Evolutionary conservation across 805 yeast genomes (phyloP), one percentile per base, ranked within the genome.

Genomic region (Candida dajiaensis): DNA sequence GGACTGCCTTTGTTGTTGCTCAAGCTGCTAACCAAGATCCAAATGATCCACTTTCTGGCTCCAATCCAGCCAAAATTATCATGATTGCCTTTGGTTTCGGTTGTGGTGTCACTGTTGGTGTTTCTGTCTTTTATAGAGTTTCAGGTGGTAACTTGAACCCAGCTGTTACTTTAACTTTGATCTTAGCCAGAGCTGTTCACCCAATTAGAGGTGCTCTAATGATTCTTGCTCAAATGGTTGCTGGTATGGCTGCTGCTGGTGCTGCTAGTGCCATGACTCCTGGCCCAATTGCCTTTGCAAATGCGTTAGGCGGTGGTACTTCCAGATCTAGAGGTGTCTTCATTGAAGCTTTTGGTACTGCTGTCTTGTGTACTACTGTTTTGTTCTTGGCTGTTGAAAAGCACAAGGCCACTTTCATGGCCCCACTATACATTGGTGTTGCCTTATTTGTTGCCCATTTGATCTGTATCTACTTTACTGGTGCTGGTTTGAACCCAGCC

Each of bases 111-210:
- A 77, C 84, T 80, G 81, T 84, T 54, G 79, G 77, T 56, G 86
- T 85, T 42, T 78, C 80, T 58, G 67, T 80, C 57, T 79, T 84
- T 58, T 82, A 74, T 70, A 77, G 88, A 65, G 78, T 88, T 50
- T 84, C 94, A 36, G 96, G 96, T 60, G 96, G 94, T 71, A 86
- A 85, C 70, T 76, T 88, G 64, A 88, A 88, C 71, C 96, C 96
- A 12, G 92, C 94, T 43, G 95, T 88, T 38, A 83, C 95, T 20
- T 71, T 86, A 37, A 70, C 89, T 25, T 70, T 88, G 61, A 75
- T 80, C n/a, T 68, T 85, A 39, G 83, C 86, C 19, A 76, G 85
- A 52, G 92, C 88, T 46, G 74, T 85, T 50, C 76, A 88, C 38
- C 88, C 89, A 46, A 50, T 83, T 28, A 79, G 94, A 65, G 90